phyloP scores from a whole-genome alignment of 345 rosid species.

The Gossypium sturtianum region DNA sequence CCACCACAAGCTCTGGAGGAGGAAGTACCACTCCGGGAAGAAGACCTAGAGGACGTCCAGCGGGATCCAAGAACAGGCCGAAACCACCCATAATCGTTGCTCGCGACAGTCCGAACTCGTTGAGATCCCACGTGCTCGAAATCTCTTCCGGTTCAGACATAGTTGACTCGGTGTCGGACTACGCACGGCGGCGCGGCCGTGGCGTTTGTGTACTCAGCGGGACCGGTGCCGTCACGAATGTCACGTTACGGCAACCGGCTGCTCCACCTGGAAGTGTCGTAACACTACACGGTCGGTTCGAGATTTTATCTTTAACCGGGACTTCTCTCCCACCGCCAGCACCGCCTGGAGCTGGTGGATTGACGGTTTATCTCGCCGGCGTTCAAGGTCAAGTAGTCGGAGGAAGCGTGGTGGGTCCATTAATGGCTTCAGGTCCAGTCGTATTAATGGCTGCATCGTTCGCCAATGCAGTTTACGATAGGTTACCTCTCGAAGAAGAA shows the following conservation, averaged over 20 bases:
- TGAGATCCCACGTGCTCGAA: slow-evolving; percentile 62
- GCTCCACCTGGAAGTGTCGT: slow-evolving; percentile 51
- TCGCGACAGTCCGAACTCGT: slow-evolving; percentile 60
- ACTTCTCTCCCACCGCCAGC: slow-evolving; percentile 71
- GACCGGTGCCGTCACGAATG: slow-evolving; percentile 57
- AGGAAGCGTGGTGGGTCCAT: slow-evolving; percentile 63
- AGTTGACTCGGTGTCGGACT: slow-evolving; percentile 43
- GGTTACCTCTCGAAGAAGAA: slow-evolving; percentile 51
- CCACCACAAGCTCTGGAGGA: slow-evolving; percentile 30
- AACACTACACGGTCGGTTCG: slow-evolving; percentile 68
- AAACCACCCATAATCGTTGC: slow-evolving; percentile 62
- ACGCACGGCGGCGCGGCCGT: slow-evolving; percentile 54
- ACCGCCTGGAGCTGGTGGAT: slow-evolving; percentile 57
- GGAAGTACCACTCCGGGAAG: slow-evolving; percentile 31
- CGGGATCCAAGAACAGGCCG: slow-evolving; percentile 66
- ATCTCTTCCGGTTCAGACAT: slow-evolving; percentile 54
- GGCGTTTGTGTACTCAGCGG: slow-evolving; percentile 63
- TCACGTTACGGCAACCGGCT: slow-evolving; percentile 54
- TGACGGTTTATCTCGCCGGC: slow-evolving; percentile 58
- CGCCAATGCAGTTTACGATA: slow-evolving; percentile 63
- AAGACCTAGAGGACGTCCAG: slow-evolving; percentile 68
- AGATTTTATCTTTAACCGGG: slow-evolving; percentile 62
- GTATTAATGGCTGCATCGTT: slow-evolving; percentile 69
- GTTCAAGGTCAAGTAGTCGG: slow-evolving; percentile 76
- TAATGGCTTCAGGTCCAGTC: slow-evolving; percentile 63